Evolutionary conservation across 495 filamentous ascomycete species (phyloP).

Genomic region (Trichoderma asperelloides): DNA sequence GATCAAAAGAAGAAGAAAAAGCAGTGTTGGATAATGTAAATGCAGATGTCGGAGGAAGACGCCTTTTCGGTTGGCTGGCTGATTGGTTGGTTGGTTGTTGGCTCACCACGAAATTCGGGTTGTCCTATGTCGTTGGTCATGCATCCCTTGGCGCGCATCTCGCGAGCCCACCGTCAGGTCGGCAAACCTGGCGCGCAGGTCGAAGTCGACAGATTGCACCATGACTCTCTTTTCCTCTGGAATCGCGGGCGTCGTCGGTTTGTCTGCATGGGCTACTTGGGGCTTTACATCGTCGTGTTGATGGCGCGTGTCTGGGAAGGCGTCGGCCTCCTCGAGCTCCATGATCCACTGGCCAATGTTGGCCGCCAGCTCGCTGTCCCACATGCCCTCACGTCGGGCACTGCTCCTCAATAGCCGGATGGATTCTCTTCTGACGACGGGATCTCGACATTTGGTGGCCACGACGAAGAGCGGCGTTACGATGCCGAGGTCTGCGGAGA

Average conservation of each 20-base stretch:
- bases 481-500: conserved; percentile 46
- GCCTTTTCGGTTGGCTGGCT: neutral
- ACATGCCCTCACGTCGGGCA: conserved; percentile 53
- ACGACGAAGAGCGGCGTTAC: conserved; percentile 47
- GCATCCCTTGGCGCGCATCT: conserved; percentile 36
- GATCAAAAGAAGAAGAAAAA: too few species aligned
- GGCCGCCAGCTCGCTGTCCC: conserved; percentile 50
- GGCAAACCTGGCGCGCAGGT: conserved; percentile 39
- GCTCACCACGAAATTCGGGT: conserved; percentile 40
- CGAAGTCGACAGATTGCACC: conserved; percentile 45
- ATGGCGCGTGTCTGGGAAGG: neutral
- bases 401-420: conserved; percentile 44
- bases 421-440: conserved; percentile 43
- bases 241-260: conserved; percentile 13
- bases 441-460: conserved; percentile 51
- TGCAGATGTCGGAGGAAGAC: neutral
- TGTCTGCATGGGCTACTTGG: neutral
- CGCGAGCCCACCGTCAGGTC: conserved; percentile 40
- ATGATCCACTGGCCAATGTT: conserved; percentile 46
- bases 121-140: conserved; percentile 32
- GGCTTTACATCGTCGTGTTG: neutral
- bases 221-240: conserved; percentile 44
- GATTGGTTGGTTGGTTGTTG: neutral
- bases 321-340: conserved; percentile 45
- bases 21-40: neutral